Conservation (phyloP, 2,329 filamentous ascomycete species). For the Venturia oleaginea region DNA sequence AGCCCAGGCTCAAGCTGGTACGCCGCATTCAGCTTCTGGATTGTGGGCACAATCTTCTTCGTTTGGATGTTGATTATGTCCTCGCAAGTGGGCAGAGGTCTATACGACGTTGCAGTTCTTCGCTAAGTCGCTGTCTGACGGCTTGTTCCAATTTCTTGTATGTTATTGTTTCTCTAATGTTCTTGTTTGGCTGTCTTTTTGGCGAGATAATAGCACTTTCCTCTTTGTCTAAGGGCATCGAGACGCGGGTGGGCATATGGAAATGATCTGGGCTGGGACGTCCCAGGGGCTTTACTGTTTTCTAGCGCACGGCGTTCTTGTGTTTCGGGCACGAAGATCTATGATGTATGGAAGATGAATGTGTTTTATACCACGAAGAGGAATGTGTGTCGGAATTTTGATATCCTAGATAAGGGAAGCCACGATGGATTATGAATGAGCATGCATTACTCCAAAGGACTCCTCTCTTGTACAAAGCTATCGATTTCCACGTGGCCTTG, state of each 20-base stretch:
- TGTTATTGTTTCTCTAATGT: background rate
- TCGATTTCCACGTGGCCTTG: background rate
- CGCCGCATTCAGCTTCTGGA: slow-evolving; percentile 54
- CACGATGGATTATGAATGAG: background rate
- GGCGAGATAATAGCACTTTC: background rate
- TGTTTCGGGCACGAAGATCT: background rate
- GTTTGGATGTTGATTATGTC: slow-evolving; percentile 59
- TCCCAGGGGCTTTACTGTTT: background rate
- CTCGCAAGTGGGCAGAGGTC: slow-evolving; percentile 43
- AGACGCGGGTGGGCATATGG: background rate
- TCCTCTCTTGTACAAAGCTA: too few relatives aligned
- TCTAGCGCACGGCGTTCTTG: background rate
- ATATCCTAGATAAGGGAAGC: background rate
- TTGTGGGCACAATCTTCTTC: slow-evolving; percentile 54
- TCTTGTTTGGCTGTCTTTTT: background rate
- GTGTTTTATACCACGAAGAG: background rate
- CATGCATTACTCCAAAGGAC: too few relatives aligned
- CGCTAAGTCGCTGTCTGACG: background rate
- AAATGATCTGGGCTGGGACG: background rate
- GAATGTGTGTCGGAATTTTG: background rate
- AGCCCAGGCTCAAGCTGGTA: slow-evolving; percentile 50
- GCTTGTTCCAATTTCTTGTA: background rate
- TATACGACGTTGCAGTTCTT: slow-evolving; percentile 26
- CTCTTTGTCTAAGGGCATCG: background rate
- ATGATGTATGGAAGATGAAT: background rate